These are phyloP conservation scores for Phytophthora crassamura DNA, from an alignment of 352 stramenopile species.

Conservation along the genomic window DNA sequence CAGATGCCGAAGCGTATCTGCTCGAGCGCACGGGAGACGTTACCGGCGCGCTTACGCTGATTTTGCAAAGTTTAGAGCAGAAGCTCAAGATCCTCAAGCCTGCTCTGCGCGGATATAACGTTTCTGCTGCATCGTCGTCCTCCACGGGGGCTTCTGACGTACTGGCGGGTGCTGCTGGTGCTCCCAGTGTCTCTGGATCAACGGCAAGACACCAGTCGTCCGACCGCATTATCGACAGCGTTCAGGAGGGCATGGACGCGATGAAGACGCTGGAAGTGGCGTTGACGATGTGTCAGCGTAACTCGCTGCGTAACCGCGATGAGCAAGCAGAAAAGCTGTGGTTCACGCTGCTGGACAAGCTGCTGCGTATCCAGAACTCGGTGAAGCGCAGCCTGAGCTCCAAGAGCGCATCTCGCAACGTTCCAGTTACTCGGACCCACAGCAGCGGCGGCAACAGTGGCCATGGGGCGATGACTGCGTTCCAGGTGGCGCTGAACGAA, in stretches of 20 bases:
- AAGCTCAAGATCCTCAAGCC: constrained; percentile 93
- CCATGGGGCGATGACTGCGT: constrained; percentile 80
- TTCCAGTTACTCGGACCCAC: constrained; percentile 39
- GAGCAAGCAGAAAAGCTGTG: constrained; percentile 94
- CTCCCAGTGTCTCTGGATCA: constrained; percentile 11
- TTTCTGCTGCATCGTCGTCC: constrained; percentile 45
- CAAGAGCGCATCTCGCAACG: constrained; percentile 66
- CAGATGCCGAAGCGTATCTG: constrained; percentile 91
- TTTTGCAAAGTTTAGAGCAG: constrained; percentile 93
- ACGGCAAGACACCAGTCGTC: constrained; percentile 59
- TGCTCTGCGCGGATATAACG: constrained; percentile 81
- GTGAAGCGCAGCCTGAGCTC: constrained; percentile 90
- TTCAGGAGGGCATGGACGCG: constrained; percentile 76
- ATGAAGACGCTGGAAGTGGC: constrained; percentile 92
- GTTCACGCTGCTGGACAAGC: constrained; percentile 95
- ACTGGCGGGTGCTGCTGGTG: constrained; percentile 32
- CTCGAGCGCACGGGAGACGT: constrained; percentile 94
- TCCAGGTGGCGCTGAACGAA: constrained; percentile 91
- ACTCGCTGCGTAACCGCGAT: constrained; percentile 85
- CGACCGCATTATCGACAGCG: constrained; percentile 86
- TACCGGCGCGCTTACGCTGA: constrained; percentile 92
- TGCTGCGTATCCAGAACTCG: constrained; percentile 93
- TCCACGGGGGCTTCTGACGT: constrained; percentile 42
- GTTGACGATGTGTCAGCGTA: constrained; percentile 94
- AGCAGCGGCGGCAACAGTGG: constrained; percentile 61